A percentile compares a stretch with the other conserved stretches of the same genome.
Evolutionary conservation across 768 basidiomycete species (phyloP).

Genomic region (Lactarius deliciosus): DNA sequence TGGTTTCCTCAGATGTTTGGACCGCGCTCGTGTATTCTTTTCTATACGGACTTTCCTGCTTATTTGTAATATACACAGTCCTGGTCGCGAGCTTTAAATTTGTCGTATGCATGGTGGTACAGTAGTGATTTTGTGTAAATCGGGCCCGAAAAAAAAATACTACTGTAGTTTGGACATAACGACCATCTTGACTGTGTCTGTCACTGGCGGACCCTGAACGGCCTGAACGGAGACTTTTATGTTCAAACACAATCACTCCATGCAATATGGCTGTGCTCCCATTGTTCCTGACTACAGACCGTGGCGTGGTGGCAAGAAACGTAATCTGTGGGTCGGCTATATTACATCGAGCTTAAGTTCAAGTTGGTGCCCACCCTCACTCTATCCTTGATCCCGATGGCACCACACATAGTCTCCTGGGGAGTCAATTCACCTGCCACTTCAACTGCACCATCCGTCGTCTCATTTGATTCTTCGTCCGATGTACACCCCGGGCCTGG

Average conservation of each 20-base stretch:
- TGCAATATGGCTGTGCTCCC: not conserved
- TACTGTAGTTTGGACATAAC: too few relatives aligned
- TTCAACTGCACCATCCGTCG: not conserved
- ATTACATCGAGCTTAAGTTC: not conserved
- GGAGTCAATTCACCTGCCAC: not conserved
- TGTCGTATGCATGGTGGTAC: not conserved
- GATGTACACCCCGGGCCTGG: not conserved
- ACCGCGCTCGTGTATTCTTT: not conserved
- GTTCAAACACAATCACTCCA: too few relatives aligned
- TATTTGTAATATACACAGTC: not conserved
- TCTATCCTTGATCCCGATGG: slow-evolving; percentile 3
- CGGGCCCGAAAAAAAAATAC: too few relatives aligned
- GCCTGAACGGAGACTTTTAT: not conserved
- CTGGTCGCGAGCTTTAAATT: not conserved
- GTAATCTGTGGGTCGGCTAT: not conserved
- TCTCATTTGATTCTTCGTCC: slow-evolving; percentile 1
- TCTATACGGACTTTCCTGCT: not conserved
- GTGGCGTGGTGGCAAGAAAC: not conserved
- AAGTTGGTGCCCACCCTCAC: not conserved
- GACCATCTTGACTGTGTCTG: not conserved
- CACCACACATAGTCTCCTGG: slow-evolving; percentile 11
- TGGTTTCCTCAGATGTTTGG: not conserved
- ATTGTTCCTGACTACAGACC: not conserved
- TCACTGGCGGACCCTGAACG: not conserved
- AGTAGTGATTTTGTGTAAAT: not conserved